phyloP scores from a whole-genome alignment of 2,329 filamentous ascomycete genomes.

The Pseudofabraea citricarpa region DNA sequence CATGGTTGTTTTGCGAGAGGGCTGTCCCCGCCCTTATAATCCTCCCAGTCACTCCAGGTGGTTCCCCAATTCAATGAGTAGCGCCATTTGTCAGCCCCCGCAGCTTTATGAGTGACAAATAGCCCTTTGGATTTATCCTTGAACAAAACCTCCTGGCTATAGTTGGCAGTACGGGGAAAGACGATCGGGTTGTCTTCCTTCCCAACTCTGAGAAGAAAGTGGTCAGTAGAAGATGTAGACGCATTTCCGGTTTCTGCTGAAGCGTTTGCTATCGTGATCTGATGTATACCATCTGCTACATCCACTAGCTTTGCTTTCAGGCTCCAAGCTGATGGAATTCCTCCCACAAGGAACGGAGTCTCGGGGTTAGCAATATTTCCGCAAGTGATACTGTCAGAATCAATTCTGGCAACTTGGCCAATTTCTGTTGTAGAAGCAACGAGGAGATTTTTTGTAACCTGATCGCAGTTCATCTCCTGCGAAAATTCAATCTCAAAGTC shows the following conservation, averaged over 20 bases:
- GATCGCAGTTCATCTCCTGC: slow-evolving; percentile 54
- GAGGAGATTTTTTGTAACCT: slow-evolving; percentile 42
- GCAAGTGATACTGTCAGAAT: slow-evolving; percentile 41
- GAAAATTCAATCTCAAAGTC: slow-evolving; percentile 54
- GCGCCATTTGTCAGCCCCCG: slow-evolving; percentile 57
- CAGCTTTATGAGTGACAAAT: slow-evolving; percentile 51
- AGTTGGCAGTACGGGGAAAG: slow-evolving; percentile 51
- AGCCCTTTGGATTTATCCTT: slow-evolving; percentile 36
- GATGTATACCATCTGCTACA: slow-evolving; percentile 57
- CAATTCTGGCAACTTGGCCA: slow-evolving; percentile 37
- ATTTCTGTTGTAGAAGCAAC: slow-evolving; percentile 48
- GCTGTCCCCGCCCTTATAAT: slow-evolving; percentile 47
- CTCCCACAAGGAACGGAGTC: slow-evolving; percentile 40
- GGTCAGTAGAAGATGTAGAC: slow-evolving; percentile 42
- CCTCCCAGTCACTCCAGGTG: slow-evolving; percentile 52
- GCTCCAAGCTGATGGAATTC: slow-evolving; percentile 48
- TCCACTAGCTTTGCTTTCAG: slow-evolving; percentile 47
- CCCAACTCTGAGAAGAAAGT: slow-evolving; percentile 58
- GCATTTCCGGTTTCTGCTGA: slow-evolving; percentile 41
- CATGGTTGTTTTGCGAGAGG: slow-evolving; percentile 44
- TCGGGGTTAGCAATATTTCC: slow-evolving; percentile 29
- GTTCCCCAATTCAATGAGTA: slow-evolving; percentile 59
- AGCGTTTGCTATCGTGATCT: slow-evolving; percentile 51
- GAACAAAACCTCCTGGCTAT: slow-evolving; percentile 48
- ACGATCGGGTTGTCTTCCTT: slow-evolving; percentile 53